A percentile compares a stretch with the other conserved stretches of the same genome.
Conservation (phyloP, 257 asterid species). For the Nicotiana knightiana region DNA sequence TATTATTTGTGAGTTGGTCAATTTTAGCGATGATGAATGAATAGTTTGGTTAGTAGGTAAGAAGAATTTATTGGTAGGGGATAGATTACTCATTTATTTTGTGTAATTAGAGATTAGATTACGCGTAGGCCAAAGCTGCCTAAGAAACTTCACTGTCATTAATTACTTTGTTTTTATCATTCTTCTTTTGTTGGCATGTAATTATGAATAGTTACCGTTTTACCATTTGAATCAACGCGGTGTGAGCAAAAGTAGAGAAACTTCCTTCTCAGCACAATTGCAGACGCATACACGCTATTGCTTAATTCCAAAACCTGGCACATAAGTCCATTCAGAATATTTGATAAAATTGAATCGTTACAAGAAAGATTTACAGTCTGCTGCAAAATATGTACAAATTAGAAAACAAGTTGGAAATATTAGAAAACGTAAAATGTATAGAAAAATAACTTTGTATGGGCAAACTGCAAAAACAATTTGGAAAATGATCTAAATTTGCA, state of each 20-base stretch:
- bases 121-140: background rate
- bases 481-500: too few relatives aligned
- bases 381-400: background rate
- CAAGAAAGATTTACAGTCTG: background rate
- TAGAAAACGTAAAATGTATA: background rate
- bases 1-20: background rate
- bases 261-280: background rate
- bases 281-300: background rate
- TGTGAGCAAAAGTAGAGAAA: background rate
- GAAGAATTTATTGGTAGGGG: background rate
- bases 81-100: background rate
- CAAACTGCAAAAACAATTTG: background rate
- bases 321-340: background rate
- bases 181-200: background rate
- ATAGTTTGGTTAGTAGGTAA: background rate
- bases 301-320: background rate
- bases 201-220: slow-evolving; percentile 3
- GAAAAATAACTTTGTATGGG: background rate
- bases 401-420: background rate
- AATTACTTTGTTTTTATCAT: background rate
- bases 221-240: background rate
- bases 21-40: background rate
- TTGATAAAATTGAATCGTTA: background rate
- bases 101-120: background rate
- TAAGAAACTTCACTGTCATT: background rate